Evolutionary conservation across 768 basidiomycete genomes (phyloP).

Genomic region (Psilocybe tampanensis): DNA sequence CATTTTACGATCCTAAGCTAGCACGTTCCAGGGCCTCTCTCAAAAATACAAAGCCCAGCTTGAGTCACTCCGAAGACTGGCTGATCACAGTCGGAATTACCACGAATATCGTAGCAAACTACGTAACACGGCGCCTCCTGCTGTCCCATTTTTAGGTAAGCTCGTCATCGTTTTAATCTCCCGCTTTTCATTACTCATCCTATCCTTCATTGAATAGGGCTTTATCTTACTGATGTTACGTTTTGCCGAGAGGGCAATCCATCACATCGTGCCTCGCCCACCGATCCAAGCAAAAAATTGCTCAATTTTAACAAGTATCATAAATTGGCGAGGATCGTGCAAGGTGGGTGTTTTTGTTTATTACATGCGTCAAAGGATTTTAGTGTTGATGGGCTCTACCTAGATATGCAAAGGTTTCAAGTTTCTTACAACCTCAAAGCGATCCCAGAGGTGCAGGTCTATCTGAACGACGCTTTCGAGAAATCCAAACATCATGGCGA

Average conservation of each 20-base stretch:
- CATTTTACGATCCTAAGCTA: background rate
- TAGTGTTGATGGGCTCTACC: background rate
- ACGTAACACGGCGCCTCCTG: conserved; percentile 87
- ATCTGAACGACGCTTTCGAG: conserved; percentile 73
- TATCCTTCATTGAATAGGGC: conserved; percentile 43
- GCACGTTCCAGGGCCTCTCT: conserved; percentile 62
- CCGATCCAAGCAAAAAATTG: conserved; percentile 73
- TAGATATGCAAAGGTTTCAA: conserved; percentile 94
- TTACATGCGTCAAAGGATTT: no score
- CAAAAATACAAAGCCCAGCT: conserved; percentile 84
- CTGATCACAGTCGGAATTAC: conserved; percentile 90
- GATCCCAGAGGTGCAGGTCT: conserved; percentile 87
- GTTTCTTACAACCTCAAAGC: conserved; percentile 83
- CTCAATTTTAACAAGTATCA: conserved; percentile 98
- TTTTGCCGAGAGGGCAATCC: conserved; percentile 97
- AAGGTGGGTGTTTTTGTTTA: conserved; percentile 46
- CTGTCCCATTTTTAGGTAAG: conserved; percentile 92
- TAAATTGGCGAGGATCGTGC: conserved; percentile 83
- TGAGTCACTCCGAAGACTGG: conserved; percentile 79
- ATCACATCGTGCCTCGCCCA: conserved; percentile 77
- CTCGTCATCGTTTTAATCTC: conserved; percentile 1
- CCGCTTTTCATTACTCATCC: conserved; percentile 2
- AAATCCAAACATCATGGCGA: conserved; percentile 79
- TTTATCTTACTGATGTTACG: conserved; percentile 90
- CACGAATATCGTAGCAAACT: conserved; percentile 88